Evolutionary conservation across 768 basidiomycete species (phyloP).

Genomic region (Scleroderma bovista): DNA sequence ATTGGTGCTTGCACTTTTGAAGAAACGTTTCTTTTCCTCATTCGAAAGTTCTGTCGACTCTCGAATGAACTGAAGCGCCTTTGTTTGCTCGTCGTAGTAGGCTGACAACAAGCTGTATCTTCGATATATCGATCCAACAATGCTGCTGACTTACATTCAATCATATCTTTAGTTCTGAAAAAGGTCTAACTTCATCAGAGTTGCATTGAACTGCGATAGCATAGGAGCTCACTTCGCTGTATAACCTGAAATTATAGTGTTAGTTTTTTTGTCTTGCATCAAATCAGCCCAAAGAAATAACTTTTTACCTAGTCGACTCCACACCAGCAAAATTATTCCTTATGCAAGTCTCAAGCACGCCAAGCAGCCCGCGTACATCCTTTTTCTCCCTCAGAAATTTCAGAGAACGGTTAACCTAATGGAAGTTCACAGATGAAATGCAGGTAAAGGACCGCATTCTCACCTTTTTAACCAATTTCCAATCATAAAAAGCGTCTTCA

Average conservation of each 20-base stretch:
- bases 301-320: conserved; percentile 67
- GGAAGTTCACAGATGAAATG: neutral
- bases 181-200: conserved; percentile 59
- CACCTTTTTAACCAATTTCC: conserved; percentile 77
- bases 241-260: conserved; percentile 48
- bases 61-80: conserved; percentile 70
- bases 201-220: conserved; percentile 1
- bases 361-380: conserved; percentile 82
- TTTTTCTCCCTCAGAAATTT: conserved; percentile 63
- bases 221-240: conserved; percentile 61
- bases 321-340: conserved; percentile 91
- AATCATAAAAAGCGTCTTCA: conserved; percentile 90
- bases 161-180: conserved; percentile 82
- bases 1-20: conserved; percentile 84
- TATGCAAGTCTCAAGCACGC: conserved; percentile 87
- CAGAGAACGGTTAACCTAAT: conserved; percentile 71
- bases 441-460: neutral
- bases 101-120: conserved; percentile 38
- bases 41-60: conserved; percentile 64
- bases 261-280: neutral
- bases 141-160: conserved; percentile 57
- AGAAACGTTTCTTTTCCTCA: conserved; percentile 91
- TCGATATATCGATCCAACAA: neutral
- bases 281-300: neutral
- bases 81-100: conserved; percentile 75